Evolutionary conservation across 306 rosid genomes (phyloP), one percentile per base, ranked within the genome.

Genomic region (Cicer bijugum): DNA sequence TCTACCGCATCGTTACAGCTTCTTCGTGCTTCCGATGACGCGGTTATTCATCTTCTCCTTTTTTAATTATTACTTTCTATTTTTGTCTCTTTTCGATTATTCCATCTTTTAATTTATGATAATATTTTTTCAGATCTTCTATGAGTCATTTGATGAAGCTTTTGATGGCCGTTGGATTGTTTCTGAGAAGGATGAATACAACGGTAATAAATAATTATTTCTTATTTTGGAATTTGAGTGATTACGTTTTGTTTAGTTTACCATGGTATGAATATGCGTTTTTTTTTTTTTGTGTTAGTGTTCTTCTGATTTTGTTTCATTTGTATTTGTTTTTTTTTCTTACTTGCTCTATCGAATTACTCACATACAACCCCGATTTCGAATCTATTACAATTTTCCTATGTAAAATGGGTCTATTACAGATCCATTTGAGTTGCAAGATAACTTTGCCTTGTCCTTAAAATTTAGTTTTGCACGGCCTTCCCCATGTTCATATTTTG

Each of bases 111-210:
- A 5, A 43, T 51, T 35, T 1, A 20, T 19, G 15, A 58, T 9
- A 8, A 2, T 65, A 19, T 7, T 10, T 33, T 33, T 75, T 73
- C 56, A 93, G 98, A 87, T 89, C 75, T 88, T 88, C 47, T 93
- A 89, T 89, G 98, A 93, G 15, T 85, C 98, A 3, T 93, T 93
- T 64, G 97, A 91, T 12, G 91, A 89, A 38, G 4, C 72, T 56
- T 93, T 93, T 33, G 94, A 88, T n/a, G 92, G 80, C 7, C 86
- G 96, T 20, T 93, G 98, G 98, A 77, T 83, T 58, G 89, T 80
- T 10, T 91, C 97, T 0, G 77, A 71, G 76, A 93, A 89, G 75
- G 92, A 84, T 5, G 97, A 88, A 0, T 93, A 88, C 51, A 71
- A 71, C 71, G 98, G 98, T 93, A 71, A 28, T 5, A 6, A 59